Percentiles rank a stretch among this genome's conserved stretches.
phyloP scores from a whole-genome alignment of 2,329 filamentous ascomycete species.

The Penicillium sp. region DNA sequence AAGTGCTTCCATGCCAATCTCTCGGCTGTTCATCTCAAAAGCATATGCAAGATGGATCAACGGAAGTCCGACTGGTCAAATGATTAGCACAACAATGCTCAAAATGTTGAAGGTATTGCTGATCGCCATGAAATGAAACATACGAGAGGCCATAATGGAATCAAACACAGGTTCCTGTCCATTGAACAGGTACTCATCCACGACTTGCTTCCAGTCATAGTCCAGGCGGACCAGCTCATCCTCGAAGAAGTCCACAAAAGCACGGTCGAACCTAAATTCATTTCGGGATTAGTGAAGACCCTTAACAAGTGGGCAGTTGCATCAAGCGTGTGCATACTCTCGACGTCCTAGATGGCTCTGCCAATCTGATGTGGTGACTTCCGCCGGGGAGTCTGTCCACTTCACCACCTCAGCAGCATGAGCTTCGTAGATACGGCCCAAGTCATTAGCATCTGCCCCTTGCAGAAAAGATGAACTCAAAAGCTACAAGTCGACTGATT shows the following conservation, averaged over 20 bases:
- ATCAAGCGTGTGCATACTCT: conserved; percentile 48
- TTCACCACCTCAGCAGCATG: conserved; percentile 72
- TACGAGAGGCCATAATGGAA: conserved; percentile 76
- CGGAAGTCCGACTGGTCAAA: conserved; percentile 74
- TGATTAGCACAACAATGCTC: conserved; percentile 27
- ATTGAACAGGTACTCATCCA: conserved; percentile 73
- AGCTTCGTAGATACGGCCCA: conserved; percentile 79
- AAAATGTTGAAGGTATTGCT: neutral
- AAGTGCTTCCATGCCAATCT: conserved; percentile 86
- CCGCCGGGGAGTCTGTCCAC: conserved; percentile 82
- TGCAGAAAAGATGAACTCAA: conserved; percentile 84
- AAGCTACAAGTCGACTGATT: conserved; percentile 49
- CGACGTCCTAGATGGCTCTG: conserved; percentile 76
- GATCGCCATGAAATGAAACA: conserved; percentile 33
- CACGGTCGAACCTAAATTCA: conserved; percentile 71
- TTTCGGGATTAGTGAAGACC: neutral
- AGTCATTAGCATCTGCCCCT: conserved; percentile 70
- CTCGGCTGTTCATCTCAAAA: conserved; percentile 81
- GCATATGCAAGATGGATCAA: conserved; percentile 96
- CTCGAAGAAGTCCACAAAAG: conserved; percentile 93
- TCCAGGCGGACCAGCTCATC: conserved; percentile 75
- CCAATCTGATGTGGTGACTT: conserved; percentile 85
- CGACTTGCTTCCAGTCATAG: conserved; percentile 82
- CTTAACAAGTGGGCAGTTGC: neutral
- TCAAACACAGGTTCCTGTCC: conserved; percentile 75